Conservation (phyloP, 2,329 filamentous ascomycete species). For the Verticillium dahliae region DNA sequence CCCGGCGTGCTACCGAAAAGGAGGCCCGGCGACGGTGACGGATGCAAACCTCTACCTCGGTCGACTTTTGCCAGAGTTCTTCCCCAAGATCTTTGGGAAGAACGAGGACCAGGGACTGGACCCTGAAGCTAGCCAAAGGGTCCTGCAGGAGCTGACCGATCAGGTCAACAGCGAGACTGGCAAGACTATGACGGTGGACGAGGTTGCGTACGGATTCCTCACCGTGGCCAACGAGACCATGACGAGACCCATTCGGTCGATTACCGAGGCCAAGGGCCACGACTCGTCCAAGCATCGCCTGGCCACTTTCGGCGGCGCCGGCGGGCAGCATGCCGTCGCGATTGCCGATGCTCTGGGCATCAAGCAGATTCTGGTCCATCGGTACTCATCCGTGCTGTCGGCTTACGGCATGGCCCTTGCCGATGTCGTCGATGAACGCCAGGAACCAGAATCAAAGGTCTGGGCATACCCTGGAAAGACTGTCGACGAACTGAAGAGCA, state of each 20-base stretch:
- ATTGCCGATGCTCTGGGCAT: conserved; percentile 83
- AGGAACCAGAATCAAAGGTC: conserved; percentile 64
- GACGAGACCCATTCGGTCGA: conserved; percentile 81
- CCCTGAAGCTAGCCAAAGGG: conserved; percentile 63
- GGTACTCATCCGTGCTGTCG: conserved; percentile 83
- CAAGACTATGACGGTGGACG: conserved; percentile 56
- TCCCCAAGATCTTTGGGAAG: conserved; percentile 90
- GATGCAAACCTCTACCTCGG: conserved; percentile 87
- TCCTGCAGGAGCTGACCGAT: conserved; percentile 69
- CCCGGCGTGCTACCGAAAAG: conserved; percentile 86
- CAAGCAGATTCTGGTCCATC: conserved; percentile 75
- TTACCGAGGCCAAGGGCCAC: conserved; percentile 88
- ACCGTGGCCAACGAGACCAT: conserved; percentile 89
- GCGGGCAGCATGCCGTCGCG: conserved; percentile 86
- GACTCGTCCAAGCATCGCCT: conserved; percentile 87
- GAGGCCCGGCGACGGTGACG: conserved; percentile 84
- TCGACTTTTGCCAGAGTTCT: conserved; percentile 80
- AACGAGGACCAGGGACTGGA: conserved; percentile 80
- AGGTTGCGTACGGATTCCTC: conserved; percentile 84
- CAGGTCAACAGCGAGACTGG: conserved; percentile 72
- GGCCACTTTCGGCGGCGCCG: conserved; percentile 86
- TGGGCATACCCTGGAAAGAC: conserved; percentile 54
- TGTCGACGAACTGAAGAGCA: conserved; percentile 57
- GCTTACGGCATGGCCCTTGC: conserved; percentile 91
- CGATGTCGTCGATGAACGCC: conserved; percentile 86